phyloP scores from a whole-genome alignment of 495 filamentous ascomycete genomes.

The Penicillium herquei region DNA sequence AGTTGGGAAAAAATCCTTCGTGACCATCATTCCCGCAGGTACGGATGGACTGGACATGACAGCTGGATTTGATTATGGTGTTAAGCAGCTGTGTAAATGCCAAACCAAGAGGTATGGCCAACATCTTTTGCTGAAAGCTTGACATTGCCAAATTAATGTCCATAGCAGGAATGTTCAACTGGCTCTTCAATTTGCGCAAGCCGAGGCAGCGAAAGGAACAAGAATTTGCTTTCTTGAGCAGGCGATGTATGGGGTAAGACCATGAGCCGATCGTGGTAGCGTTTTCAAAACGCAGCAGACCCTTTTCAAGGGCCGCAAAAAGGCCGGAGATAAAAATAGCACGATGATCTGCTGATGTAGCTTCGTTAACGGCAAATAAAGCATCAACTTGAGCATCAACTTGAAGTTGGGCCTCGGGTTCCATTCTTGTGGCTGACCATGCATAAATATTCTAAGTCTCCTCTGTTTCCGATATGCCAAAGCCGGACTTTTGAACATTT shows the following conservation, averaged over 20 bases:
- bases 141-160: neutral
- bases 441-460: neutral
- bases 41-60: neutral
- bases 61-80: conserved; percentile 1
- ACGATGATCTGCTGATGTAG: conserved; percentile 3
- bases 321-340: conserved; percentile 6
- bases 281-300: conserved; percentile 5
- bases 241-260: neutral
- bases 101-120: neutral
- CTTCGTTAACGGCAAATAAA: conserved; percentile 3
- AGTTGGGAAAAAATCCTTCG: neutral
- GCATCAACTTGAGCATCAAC: conserved; percentile 1
- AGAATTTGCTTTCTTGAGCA: neutral
- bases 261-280: neutral
- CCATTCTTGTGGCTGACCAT: neutral
- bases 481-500: neutral
- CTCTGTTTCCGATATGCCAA: neutral
- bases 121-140: neutral
- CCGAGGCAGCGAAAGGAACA: conserved; percentile 1
- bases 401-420: neutral
- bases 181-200: conserved; percentile 4
- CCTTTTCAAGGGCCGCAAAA: conserved; percentile 1
- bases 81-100: conserved; percentile 3
- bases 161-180: neutral
- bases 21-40: neutral